Percentiles rank a stretch among this genome's conserved stretches.
Conservation (phyloP, 2,329 filamentous ascomycete species). For the Alternaria brassicae region DNA sequence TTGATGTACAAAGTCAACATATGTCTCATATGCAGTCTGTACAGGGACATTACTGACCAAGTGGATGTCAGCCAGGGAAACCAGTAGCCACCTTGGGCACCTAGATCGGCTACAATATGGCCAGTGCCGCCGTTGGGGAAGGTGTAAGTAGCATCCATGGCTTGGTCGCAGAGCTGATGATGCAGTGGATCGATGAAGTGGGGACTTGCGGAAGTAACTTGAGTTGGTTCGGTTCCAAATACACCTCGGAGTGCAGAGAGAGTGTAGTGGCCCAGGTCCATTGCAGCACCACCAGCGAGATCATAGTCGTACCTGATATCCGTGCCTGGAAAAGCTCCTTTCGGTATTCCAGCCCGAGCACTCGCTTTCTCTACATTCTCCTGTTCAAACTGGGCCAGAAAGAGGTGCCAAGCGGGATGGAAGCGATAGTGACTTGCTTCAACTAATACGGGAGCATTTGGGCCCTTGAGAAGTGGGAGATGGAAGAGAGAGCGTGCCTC, state of each 20-base stretch:
- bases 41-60: no score
- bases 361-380: slow-evolving; percentile 44
- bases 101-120: slow-evolving; percentile 23
- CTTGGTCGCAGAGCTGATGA: slow-evolving; percentile 31
- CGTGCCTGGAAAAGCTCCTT: slow-evolving; percentile 30
- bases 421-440: slow-evolving; percentile 57
- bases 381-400: slow-evolving; percentile 46
- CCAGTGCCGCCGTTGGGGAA: slow-evolving; percentile 33
- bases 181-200: slow-evolving; percentile 13
- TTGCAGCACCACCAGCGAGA: slow-evolving; percentile 49
- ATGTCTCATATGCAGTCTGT: no score
- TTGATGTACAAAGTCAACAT: no score
- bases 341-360: slow-evolving; percentile 35
- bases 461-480: slow-evolving; percentile 38
- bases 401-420: slow-evolving; percentile 51
- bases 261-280: slow-evolving; percentile 51
- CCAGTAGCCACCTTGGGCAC: slow-evolving; percentile 25
- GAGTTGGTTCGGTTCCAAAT: slow-evolving; percentile 38
- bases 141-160: slow-evolving; percentile 28
- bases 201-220: slow-evolving; percentile 24
- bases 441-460: slow-evolving; percentile 52
- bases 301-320: slow-evolving; percentile 53
- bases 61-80: slow-evolving; percentile 29
- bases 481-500: slow-evolving; percentile 54
- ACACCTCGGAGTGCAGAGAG: slow-evolving; percentile 39